Conservation (phyloP, 1,139 yeast genomes). For the Scheffersomyces illinoinensis region DNA sequence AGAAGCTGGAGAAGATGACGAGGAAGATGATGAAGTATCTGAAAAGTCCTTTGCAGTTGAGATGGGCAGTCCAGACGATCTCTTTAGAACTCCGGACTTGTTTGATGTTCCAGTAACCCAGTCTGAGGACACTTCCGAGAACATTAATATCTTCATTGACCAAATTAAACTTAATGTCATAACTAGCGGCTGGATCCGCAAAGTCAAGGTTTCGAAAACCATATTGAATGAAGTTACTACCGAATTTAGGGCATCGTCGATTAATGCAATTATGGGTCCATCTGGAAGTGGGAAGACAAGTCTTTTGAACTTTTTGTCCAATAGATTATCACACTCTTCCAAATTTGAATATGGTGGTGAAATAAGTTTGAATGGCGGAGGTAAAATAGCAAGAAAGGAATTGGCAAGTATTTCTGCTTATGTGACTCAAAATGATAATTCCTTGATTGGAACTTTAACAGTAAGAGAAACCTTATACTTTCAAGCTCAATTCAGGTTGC, state of each 20-base stretch:
- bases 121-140: neutral
- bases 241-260: conserved; percentile 54
- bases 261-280: conserved; percentile 90
- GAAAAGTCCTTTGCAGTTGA: conserved; percentile 1
- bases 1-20: conserved; percentile 14
- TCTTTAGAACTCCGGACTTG: neutral
- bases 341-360: conserved; percentile 24
- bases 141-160: neutral
- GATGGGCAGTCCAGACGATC: neutral
- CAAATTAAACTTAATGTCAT: neutral
- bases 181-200: neutral
- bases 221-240: conserved; percentile 58
- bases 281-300: conserved; percentile 88
- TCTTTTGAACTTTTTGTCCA: conserved; percentile 63
- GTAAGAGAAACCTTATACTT: conserved; percentile 73
- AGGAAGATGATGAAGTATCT: neutral
- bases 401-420: conserved; percentile 59
- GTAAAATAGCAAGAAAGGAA: conserved; percentile 40
- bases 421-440: conserved; percentile 80
- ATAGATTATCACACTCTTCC: conserved; percentile 54
- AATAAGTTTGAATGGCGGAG: conserved; percentile 24
- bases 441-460: conserved; percentile 66
- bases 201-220: neutral
- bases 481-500: conserved; percentile 70
- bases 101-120: neutral